phyloP scores from a whole-genome alignment of 805 yeast species.

The Wickerhamomyces ciferrii region DNA sequence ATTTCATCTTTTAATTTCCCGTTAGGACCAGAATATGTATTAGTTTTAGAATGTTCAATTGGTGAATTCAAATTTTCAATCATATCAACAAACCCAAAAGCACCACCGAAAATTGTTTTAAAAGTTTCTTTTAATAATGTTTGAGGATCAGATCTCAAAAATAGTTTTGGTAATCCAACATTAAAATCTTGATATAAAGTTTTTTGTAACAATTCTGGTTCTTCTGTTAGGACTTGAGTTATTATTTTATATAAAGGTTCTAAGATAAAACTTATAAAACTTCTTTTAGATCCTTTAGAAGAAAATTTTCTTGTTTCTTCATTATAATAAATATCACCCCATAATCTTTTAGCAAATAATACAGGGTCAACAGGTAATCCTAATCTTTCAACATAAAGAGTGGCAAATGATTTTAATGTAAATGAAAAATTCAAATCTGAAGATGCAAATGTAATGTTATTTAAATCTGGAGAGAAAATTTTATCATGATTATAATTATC shows the following conservation, averaged over 20 bases:
- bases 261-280: conserved; percentile 56
- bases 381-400: conserved; percentile 33
- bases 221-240: conserved; percentile 52
- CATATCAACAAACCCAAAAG: conserved; percentile 49
- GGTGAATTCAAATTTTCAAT: conserved; percentile 36
- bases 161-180: conserved; percentile 32
- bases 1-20: conserved; percentile 12
- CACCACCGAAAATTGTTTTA: conserved; percentile 44
- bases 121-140: conserved; percentile 53
- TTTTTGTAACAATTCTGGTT: conserved; percentile 34
- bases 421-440: conserved; percentile 58
- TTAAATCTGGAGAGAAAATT: conserved; percentile 49
- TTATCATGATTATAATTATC: conserved; percentile 20
- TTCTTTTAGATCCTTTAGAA: conserved; percentile 16
- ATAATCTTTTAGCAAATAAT: conserved; percentile 49
- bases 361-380: conserved; percentile 26
- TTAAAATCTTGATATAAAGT: conserved; percentile 46
- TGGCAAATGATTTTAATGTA: conserved; percentile 60
- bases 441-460: conserved; percentile 76
- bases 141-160: conserved; percentile 49
- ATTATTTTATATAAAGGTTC: conserved; percentile 78
- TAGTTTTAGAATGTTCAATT: conserved; percentile 20
- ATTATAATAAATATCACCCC: conserved; percentile 72
- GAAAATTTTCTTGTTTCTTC: conserved; percentile 39
- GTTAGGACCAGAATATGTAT: conserved; percentile 24